Conservation (phyloP, 176 grass and related monocot genomes). For the Cenchrus purpureus region DNA sequence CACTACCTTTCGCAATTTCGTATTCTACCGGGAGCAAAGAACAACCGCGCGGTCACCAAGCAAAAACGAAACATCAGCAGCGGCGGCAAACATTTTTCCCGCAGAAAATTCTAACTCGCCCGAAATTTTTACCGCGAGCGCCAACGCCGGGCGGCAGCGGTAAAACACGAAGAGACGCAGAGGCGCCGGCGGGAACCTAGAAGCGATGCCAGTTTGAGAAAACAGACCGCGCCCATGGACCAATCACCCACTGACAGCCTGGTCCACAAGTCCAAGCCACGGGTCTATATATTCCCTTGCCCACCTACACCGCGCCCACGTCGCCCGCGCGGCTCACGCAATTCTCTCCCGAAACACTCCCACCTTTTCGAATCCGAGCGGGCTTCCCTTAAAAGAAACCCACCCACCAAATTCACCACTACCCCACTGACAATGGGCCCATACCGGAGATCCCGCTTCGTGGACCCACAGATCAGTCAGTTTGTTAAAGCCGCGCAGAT, state of each 20-base stretch:
- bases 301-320: background rate
- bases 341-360: background rate
- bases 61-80: too few species aligned
- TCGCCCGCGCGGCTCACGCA: background rate
- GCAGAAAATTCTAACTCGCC: background rate
- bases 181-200: background rate
- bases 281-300: background rate
- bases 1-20: background rate
- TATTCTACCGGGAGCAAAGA: background rate
- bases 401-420: fast-evolving
- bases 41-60: background rate
- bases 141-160: background rate
- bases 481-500: fast-evolving
- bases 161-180: too few species aligned
- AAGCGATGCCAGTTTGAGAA: background rate
- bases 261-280: background rate
- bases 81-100: background rate
- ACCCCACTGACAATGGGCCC: background rate
- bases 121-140: slow-evolving; percentile 13
- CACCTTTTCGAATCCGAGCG: background rate
- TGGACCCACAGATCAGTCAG: background rate
- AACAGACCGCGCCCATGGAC: background rate
- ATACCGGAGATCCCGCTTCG: fast-evolving
- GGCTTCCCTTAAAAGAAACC: background rate
- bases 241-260: background rate